Percentiles rank a stretch among this genome's conserved stretches.
phyloP scores from a whole-genome alignment of 164 flowering plant species.

The Macadamia integrifolia region DNA sequence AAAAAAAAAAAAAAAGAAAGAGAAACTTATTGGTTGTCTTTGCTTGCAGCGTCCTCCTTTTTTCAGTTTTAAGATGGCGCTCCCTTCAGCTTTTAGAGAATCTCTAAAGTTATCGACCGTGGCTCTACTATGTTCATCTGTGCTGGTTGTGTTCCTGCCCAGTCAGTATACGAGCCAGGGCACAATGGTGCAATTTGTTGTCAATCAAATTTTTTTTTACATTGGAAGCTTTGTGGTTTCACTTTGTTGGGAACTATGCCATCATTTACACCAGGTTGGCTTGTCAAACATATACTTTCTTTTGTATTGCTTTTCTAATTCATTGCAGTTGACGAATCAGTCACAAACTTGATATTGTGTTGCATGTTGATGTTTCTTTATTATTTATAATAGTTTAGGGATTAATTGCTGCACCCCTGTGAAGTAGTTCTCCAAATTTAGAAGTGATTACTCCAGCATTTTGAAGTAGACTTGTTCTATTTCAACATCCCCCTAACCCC shows the following conservation, averaged over 20 bases:
- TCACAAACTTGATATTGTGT: no score
- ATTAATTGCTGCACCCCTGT: no score
- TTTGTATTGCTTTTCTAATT: no score
- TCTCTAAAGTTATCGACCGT: conserved; percentile 56
- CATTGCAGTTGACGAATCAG: no score
- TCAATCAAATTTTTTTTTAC: conserved; percentile 44
- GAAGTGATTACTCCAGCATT: no score
- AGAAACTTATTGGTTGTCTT: conserved; percentile 12
- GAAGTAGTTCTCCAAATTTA: no score
- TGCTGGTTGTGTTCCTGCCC: conserved; percentile 37
- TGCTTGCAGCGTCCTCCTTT: conserved; percentile 76
- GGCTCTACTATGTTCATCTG: conserved; percentile 42
- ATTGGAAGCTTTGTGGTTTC: conserved; percentile 48
- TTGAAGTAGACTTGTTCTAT: no score
- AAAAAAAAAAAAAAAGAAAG: neutral
- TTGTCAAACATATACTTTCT: neutral
- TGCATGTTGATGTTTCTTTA: no score
- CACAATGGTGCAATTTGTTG: conserved; percentile 31
- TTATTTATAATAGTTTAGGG: no score
- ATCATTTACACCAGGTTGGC: conserved; percentile 80
- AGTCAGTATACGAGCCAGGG: conserved; percentile 21
- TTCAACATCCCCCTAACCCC: no score
- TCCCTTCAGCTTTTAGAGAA: conserved; percentile 46
- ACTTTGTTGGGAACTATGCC: conserved; percentile 77
- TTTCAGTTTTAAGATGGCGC: conserved; percentile 88